Evolutionary conservation across 2,329 filamentous ascomycete genomes (phyloP).

Genomic region (Fusarium cicatricum): DNA sequence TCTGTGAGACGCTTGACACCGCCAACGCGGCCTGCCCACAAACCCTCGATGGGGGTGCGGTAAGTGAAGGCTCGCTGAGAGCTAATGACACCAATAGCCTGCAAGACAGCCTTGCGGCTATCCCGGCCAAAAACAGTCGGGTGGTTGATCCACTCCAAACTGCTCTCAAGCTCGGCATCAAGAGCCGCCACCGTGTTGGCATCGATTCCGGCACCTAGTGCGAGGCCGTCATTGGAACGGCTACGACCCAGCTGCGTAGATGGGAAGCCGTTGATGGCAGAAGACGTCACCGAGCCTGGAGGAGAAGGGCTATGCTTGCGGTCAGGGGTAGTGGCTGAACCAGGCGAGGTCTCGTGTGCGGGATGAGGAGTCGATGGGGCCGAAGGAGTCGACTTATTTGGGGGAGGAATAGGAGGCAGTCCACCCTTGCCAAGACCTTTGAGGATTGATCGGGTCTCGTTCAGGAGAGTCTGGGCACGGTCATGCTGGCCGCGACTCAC

Average conservation of each 20-base stretch:
- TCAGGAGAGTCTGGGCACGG: conserved; percentile 88
- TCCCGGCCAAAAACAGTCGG: conserved; percentile 94
- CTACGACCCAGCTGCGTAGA: conserved; percentile 56
- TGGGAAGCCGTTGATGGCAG: conserved; percentile 51
- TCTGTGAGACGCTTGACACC: conserved; percentile 86
- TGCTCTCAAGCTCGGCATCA: conserved; percentile 88
- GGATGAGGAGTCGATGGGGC: conserved; percentile 59
- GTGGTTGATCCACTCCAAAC: conserved; percentile 97
- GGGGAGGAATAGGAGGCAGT: conserved; percentile 83
- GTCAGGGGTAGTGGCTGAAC: conserved; percentile 57
- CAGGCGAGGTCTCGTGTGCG: conserved; percentile 54
- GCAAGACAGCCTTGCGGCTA: conserved; percentile 92
- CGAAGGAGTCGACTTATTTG: conserved; percentile 49
- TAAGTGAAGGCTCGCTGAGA: conserved; percentile 95
- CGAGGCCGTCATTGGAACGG: conserved; percentile 65
- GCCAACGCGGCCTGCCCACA: conserved; percentile 85
- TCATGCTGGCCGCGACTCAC: conserved; percentile 94
- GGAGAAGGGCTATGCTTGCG: conserved; percentile 65
- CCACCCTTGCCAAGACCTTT: conserved; percentile 96
- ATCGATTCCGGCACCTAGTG: conserved; percentile 81
- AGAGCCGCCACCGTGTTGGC: conserved; percentile 81
- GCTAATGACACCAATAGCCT: conserved; percentile 96
- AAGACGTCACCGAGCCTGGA: conserved; percentile 58
- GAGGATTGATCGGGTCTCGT: conserved; percentile 92
- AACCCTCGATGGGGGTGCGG: conserved; percentile 84